Conservation (phyloP, 106 monocot genomes). For the Dendrobium nobile region DNA sequence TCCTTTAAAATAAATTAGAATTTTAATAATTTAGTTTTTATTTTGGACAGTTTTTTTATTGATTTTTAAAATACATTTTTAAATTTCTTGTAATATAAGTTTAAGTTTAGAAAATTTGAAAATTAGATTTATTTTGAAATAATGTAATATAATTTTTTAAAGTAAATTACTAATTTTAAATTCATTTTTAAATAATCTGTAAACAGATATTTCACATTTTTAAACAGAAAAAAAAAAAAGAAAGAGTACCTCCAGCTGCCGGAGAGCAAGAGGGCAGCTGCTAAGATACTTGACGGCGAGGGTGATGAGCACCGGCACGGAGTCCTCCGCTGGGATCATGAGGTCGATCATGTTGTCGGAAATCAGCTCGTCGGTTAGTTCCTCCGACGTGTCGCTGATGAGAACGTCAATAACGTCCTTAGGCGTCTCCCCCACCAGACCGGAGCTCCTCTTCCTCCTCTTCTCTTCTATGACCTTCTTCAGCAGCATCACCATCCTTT, state of each 20-base stretch:
- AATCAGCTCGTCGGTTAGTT: conserved; percentile 75
- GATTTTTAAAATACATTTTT: too few relatives aligned
- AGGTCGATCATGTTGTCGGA: conserved; percentile 88
- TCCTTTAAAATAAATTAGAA: too few relatives aligned
- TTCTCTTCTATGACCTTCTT: conserved; percentile 51
- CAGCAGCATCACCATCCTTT: conserved; percentile 58
- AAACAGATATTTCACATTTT: too few relatives aligned
- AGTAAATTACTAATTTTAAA: too few relatives aligned
- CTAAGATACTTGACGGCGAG: conserved; percentile 79
- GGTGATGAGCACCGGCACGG: conserved; percentile 76
- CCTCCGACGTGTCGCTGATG: conserved; percentile 36
- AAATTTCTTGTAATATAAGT: too few relatives aligned
- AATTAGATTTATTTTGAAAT: too few relatives aligned
- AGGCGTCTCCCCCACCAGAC: background rate
- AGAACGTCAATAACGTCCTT: conserved; percentile 67
- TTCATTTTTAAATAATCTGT: too few relatives aligned
- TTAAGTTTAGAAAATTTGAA: too few relatives aligned
- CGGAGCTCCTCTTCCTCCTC: conserved; percentile 17
- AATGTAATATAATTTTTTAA: too few relatives aligned
- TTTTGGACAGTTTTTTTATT: too few relatives aligned
- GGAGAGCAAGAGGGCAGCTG: conserved; percentile 66
- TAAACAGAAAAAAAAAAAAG: background rate
- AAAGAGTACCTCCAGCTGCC: conserved; percentile 46
- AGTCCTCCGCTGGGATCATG: conserved; percentile 96
- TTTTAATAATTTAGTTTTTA: too few relatives aligned